Percentiles rank a stretch among this genome's conserved stretches.
Conservation (phyloP, 768 basidiomycete genomes). For the Clavaria fumosa region DNA sequence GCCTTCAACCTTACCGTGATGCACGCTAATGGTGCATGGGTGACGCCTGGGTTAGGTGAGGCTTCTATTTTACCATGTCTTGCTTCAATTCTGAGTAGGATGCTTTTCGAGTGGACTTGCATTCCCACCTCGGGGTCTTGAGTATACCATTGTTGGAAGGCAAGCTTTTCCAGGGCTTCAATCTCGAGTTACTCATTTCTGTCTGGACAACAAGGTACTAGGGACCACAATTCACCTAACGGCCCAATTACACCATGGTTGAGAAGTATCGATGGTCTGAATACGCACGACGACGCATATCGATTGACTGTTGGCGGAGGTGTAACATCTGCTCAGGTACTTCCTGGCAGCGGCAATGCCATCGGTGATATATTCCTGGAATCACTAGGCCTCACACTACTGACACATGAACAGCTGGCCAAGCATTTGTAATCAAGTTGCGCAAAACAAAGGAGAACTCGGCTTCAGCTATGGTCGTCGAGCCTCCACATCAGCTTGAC, state of each 20-base stretch:
- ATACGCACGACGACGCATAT: constrained; percentile 68
- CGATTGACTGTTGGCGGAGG: constrained; percentile 60
- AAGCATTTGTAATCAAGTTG: constrained; percentile 67
- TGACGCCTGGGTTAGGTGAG: constrained; percentile 56
- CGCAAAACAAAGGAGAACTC: constrained; percentile 57
- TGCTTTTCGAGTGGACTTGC: constrained; percentile 49
- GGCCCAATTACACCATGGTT: constrained; percentile 42
- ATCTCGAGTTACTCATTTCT: no score
- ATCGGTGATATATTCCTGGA: constrained; percentile 16
- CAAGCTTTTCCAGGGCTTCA: no score
- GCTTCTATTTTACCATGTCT: no score
- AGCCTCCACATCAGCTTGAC: constrained; percentile 53
- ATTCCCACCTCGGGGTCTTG: constrained; percentile 49
- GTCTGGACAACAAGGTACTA: no score
- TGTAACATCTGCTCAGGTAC: constrained; percentile 58
- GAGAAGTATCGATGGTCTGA: constrained; percentile 61
- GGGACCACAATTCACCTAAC: constrained; percentile 41
- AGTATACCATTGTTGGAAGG: constrained; percentile 15
- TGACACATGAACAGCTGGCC: constrained; percentile 32
- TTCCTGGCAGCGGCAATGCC: constrained; percentile 52
- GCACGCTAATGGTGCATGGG: constrained; percentile 51
- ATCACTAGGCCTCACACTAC: neutral
- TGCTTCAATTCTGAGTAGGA: no score
- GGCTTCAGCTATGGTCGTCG: constrained; percentile 59
- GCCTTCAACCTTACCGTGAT: constrained; percentile 23